Base-by-base conservation (phyloP, 2,329 filamentous ascomycete species). In the Phoma herbarum region DNA sequence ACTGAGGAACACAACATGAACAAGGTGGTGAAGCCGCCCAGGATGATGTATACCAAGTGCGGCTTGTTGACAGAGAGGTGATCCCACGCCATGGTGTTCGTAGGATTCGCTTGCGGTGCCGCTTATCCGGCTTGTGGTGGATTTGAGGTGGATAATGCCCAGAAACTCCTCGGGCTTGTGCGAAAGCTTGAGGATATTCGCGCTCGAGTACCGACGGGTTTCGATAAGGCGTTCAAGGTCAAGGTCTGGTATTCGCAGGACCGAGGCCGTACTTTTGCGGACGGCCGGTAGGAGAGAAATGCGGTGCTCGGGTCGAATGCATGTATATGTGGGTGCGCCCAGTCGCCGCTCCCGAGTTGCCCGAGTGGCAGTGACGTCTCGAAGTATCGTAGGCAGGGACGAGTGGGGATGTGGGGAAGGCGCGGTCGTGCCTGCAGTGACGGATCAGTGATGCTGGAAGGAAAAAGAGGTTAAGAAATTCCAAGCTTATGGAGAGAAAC, bases 1-100 rank as follows among this genome's bases (percentile, higher is more conserved):
- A 98, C 88, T 54, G 96, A 92, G 60, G 95, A 99, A 79, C 93
- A 97, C 60, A 99, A 84, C 95, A 99, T 99, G 82, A 99, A 99
- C 70, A 99, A 83, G 60, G 90, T 93, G 68, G 95, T 99, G 82
- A 99, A 99, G 77, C 94, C 95, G 72, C 95, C 95, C 56, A 99
- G 84, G 80, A 99, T 97, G 80, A 98, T 92, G 80, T 99, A 99
- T 66, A 96, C 95, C 91, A 98, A 80, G 84, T 99, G 95, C 72
- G 95, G 92, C 83, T 90, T 91, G 80, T 96, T 97, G 81, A 98
- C 89, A 61, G 88, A 88, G 52, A 94, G 84, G 68, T 93, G 90
- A 46, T 89, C 85, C 90, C 90, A 93, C 62, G 88, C 88, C 90
- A 93, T 93, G 56, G 42, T 66, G 66, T 47, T 60, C 31, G 52